Percentiles rank a stretch among this genome's conserved stretches.
phyloP scores from a whole-genome alignment of 495 filamentous ascomycete species.

The Aspergillus cavernicola region DNA sequence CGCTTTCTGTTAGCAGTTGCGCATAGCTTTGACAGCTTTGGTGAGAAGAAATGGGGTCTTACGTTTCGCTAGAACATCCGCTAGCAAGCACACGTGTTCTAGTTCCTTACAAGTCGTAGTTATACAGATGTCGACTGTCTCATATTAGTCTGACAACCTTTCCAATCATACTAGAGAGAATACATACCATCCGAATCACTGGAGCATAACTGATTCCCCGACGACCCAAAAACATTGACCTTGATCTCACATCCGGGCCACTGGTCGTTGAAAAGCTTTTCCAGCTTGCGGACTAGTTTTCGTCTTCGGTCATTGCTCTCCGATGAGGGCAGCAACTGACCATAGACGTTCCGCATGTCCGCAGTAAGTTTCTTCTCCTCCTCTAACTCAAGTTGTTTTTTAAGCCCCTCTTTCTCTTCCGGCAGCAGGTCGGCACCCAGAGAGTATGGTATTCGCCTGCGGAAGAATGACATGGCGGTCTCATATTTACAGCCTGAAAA shows the following conservation, averaged over 20 bases:
- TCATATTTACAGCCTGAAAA: constrained; percentile 76
- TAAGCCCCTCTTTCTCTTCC: constrained; percentile 60
- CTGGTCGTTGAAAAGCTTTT: constrained; percentile 77
- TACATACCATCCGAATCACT: constrained; percentile 91
- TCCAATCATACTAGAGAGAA: background rate
- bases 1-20: constrained; percentile 14
- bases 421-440: constrained; percentile 73
- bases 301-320: constrained; percentile 72
- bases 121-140: constrained; percentile 91
- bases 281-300: constrained; percentile 78
- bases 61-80: constrained; percentile 80
- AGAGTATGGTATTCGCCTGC: constrained; percentile 85
- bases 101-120: constrained; percentile 81
- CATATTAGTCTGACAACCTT: constrained; percentile 19
- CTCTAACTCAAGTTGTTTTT: constrained; percentile 62
- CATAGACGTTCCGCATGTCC: constrained; percentile 80
- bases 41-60: constrained; percentile 30
- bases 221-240: constrained; percentile 94
- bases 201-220: constrained; percentile 90
- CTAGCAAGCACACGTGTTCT: constrained; percentile 83
- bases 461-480: constrained; percentile 65
- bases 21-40: background rate
- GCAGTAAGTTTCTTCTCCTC: constrained; percentile 75
- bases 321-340: constrained; percentile 75
- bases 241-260: constrained; percentile 90